phyloP scores from a whole-genome alignment of 495 filamentous ascomycete species.

The Hypoxylon intermedium region DNA sequence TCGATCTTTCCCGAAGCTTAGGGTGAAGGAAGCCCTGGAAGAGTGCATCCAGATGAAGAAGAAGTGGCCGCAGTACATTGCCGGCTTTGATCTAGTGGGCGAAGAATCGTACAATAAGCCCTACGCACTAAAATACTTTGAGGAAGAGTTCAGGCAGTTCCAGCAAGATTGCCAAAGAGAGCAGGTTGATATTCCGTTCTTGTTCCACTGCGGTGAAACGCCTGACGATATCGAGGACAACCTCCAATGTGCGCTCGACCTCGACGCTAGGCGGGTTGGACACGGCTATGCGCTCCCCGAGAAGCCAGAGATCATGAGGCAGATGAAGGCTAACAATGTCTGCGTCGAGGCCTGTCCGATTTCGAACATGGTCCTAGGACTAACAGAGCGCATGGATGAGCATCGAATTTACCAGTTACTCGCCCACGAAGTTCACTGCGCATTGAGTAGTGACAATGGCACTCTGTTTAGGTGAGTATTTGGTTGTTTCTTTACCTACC shows the following conservation, averaged over 20 bases:
- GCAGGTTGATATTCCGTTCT: constrained; percentile 84
- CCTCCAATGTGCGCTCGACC: constrained; percentile 83
- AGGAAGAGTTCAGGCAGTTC: constrained; percentile 84
- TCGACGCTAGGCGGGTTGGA: constrained; percentile 85
- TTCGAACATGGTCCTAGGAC: constrained; percentile 77
- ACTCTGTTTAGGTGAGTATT: constrained; percentile 59
- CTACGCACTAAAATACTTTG: constrained; percentile 71
- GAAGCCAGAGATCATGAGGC: constrained; percentile 81
- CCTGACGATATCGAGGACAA: constrained; percentile 84
- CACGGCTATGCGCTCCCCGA: constrained; percentile 90
- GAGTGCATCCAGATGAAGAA: constrained; percentile 80
- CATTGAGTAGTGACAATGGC: constrained; percentile 62
- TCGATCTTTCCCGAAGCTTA: constrained; percentile 61
- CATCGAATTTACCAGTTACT: constrained; percentile 60
- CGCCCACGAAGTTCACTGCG: constrained; percentile 60
- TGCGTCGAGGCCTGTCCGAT: constrained; percentile 90
- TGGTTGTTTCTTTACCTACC: background rate
- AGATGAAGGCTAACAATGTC: constrained; percentile 82
- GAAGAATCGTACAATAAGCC: constrained; percentile 73
- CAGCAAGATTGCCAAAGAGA: constrained; percentile 70
- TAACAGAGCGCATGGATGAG: constrained; percentile 55
- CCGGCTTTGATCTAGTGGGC: constrained; percentile 85
- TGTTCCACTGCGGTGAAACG: constrained; percentile 93
- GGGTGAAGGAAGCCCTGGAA: constrained; percentile 70
- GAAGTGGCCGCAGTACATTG: constrained; percentile 73